These are phyloP conservation scores for Dalbergia cultrata DNA, from an alignment of 306 rosid genomes.

Conservation along the genomic window DNA sequence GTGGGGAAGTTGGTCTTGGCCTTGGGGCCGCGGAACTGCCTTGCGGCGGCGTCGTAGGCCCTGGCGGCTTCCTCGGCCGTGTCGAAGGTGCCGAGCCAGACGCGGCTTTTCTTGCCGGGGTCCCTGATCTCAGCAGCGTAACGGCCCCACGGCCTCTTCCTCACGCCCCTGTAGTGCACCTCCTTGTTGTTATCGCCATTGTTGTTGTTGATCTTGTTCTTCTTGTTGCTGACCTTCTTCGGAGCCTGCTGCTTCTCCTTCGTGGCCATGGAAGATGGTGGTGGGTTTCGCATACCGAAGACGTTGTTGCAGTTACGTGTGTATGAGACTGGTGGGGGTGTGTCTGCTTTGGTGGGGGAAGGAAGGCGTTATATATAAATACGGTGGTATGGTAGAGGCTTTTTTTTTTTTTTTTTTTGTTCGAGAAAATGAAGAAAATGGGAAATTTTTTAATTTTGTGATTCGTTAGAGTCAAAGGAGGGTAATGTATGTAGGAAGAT, in stretches of 20 bases:
- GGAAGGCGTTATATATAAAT: neutral
- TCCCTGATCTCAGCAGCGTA: conserved; percentile 71
- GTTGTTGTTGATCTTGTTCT: neutral
- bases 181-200: conserved; percentile 46
- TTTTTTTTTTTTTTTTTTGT: neutral
- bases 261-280: conserved; percentile 39
- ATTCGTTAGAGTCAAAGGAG: conserved; percentile 46
- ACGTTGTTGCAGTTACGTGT: neutral
- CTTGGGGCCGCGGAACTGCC: conserved; percentile 61
- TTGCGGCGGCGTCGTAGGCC: conserved; percentile 65
- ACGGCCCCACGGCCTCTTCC: conserved; percentile 71
- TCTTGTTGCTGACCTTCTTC: neutral
- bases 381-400: conserved; percentile 39
- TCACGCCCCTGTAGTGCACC: conserved; percentile 59
- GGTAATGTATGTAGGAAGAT: neutral
- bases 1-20: conserved; percentile 63
- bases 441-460: neutral
- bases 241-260: neutral
- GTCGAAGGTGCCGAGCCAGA: conserved; percentile 69
- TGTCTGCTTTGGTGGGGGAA: neutral
- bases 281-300: conserved; percentile 16
- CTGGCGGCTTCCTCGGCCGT: conserved; percentile 70
- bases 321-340: neutral
- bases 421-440: neutral
- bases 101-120: conserved; percentile 66